These are phyloP conservation scores for Xylariales sp. DNA, from an alignment of 2,329 filamentous ascomycete species.

Conservation along the genomic window DNA sequence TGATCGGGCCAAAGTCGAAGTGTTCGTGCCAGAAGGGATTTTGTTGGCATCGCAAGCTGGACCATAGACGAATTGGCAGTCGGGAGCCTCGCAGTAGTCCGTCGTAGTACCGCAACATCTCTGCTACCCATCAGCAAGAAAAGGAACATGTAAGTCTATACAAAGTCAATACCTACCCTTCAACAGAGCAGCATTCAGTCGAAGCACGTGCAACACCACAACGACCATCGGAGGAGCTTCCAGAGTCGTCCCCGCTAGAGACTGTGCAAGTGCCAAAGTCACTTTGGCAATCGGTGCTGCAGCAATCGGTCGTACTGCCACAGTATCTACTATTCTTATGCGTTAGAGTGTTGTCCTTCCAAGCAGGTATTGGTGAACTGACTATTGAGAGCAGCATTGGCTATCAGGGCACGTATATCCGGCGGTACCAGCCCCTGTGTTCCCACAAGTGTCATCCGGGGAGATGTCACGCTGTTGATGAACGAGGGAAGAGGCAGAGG, in stretches of 20 bases:
- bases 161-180: constrained; percentile 26
- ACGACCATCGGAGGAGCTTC: constrained; percentile 39
- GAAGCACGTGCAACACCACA: constrained; percentile 32
- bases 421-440: constrained; percentile 18
- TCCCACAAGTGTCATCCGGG: constrained; percentile 20
- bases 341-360: constrained; percentile 4
- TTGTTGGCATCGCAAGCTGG: constrained; percentile 56
- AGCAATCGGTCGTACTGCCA: constrained; percentile 19
- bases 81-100: constrained; percentile 56
- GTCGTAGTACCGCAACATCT: constrained; percentile 51
- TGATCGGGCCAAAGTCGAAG: constrained; percentile 45
- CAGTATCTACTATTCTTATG: constrained; percentile 16
- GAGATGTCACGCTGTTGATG: constrained; percentile 12
- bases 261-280: constrained; percentile 16
- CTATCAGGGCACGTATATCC: constrained; percentile 20
- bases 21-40: constrained; percentile 50
- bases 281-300: constrained; percentile 18
- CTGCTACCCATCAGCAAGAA: background rate
- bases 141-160: background rate
- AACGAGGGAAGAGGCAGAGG: constrained; percentile 17
- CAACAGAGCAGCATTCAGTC: constrained; percentile 37
- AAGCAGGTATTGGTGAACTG: constrained; percentile 2
- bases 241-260: constrained; percentile 1
- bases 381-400: constrained; percentile 21
- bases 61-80: constrained; percentile 58